Base-by-base conservation (phyloP, 106 monocot genomes). In the Amphibolis antarctica region DNA sequence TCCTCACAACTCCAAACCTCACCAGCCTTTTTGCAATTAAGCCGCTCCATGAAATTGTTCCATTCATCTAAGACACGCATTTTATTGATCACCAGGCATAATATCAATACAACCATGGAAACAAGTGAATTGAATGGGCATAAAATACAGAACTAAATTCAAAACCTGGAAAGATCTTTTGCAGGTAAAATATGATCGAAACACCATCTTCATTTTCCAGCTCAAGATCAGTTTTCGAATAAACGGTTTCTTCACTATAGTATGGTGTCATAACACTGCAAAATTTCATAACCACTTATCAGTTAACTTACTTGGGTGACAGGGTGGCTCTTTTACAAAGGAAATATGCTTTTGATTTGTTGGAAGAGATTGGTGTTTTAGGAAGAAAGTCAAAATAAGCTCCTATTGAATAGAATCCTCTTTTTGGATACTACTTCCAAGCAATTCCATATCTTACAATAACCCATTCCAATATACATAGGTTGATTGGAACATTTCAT, bases 121-220 rank as follows among this genome's bases (percentile, higher is more conserved):
- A 30, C 20, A 50, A 29, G 4, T 26, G 20, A 61, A 42, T 59
- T 48, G 51, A 52, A 30, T 18, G 42, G 20, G 4, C 17, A 13
- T 50, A 42, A 19, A 30, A 23, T 28, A n/a, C 51, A 30, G 20
- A 29, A 60, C 46, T 27, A 57, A 45, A 29, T 29, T 9, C 21
- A 22, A 42, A 63, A 98, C 96, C 96, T 83, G 98, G 98, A 71
- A 71, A 98, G 54, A 98, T 98, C 75, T 98, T 98, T 74, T 98
- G 90, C 56, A 98, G 70, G 71, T 98, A 98, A 71, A 87, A 98
- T 67, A 98, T 75, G 56, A 98, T 98, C 43, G 98, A 88, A 56
- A 99, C 84, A 68, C 91, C 98, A 66, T 99, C 98, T 88, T 99
- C 98, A 77, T 99, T 91, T 69, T 98, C 98, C 76, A 91, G 74